phyloP scores from a whole-genome alignment of 257 asterid species.

The Nicotiana paniculata region DNA sequence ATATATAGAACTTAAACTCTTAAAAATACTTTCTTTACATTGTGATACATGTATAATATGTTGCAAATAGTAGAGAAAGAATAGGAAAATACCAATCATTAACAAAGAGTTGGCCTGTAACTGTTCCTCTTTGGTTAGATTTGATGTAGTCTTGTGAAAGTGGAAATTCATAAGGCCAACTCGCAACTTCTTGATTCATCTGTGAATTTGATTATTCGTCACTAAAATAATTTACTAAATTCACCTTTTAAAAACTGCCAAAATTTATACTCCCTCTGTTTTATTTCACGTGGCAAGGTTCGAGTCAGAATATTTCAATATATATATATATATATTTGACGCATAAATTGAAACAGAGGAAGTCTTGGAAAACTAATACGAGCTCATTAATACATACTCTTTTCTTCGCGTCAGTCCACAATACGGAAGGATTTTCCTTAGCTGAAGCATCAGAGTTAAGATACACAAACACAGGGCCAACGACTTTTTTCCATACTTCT shows the following conservation, averaged over 20 bases:
- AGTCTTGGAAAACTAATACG: no score
- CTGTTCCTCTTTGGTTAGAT: conserved; percentile 40
- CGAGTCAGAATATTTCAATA: no score
- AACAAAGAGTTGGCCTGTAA: conserved; percentile 46
- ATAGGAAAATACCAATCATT: conserved; percentile 32
- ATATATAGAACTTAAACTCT: no score
- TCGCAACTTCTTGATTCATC: conserved; percentile 41
- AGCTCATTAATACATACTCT: conserved; percentile 24
- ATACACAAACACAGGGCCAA: conserved; percentile 54
- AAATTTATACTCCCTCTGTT: background rate
- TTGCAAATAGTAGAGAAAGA: background rate
- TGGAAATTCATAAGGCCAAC: conserved; percentile 64
- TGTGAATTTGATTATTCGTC: conserved; percentile 8
- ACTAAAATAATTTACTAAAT: background rate
- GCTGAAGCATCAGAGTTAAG: conserved; percentile 33
- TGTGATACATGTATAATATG: no score
- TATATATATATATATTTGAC: no score
- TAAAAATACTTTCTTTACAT: no score
- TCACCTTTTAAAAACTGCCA: background rate
- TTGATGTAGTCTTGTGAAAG: conserved; percentile 37
- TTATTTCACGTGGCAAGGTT: background rate
- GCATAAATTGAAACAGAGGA: no score
- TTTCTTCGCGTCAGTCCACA: conserved; percentile 54
- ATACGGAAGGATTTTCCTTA: conserved; percentile 28
- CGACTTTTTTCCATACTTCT: conserved; percentile 61